Evolutionary conservation across 164 flowering plant species (phyloP), one percentile per base, ranked within the genome.

Genomic region (Platanus orientalis): DNA sequence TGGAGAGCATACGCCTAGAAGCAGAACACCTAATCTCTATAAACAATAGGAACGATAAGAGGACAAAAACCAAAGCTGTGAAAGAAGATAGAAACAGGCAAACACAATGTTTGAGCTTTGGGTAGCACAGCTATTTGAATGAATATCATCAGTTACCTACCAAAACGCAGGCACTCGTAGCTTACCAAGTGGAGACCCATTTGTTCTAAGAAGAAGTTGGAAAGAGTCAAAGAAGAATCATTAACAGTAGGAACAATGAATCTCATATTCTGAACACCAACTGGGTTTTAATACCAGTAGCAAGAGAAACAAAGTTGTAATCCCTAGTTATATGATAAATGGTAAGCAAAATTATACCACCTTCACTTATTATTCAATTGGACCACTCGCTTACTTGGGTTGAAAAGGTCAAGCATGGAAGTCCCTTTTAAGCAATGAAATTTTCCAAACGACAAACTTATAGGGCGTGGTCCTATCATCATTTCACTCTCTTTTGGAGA

Each of bases 371-470:
- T 24, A 25, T 26, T 49, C 25, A 21, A n/a, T 25, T 26, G 34
- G 30, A 42, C 28, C 44, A 29, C 28, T 3, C 47, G 54, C 55
- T 73, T 68, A 68, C 76, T 75, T 71, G 78, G 62, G 62, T 39
- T 67, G 77, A 75, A 78, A n/a, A n/a, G n/a, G 82, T 68, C 77
- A 72, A 76, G 71, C 74, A 67, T 76, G 68, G 60, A 63, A 65
- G 66, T 61, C 60, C 69, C 75, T 66, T 56, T 44, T 57, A 68
- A 75, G 64, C 61, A 61, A 67, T 57, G 61, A 42, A 54, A 57
- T 19, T 45, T 69, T 32, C 47, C 44, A 45, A 30, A 60, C 39
- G 75, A 73, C 73, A 70, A 40, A 65, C 66, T 76, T 71, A 76
- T 73, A 70, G 52, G 53, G 74, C 62, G 60, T 72, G 73, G 57